phyloP scores from a whole-genome alignment of 2,329 filamentous ascomycete genomes.

The Verticillium zaregamsianum region DNA sequence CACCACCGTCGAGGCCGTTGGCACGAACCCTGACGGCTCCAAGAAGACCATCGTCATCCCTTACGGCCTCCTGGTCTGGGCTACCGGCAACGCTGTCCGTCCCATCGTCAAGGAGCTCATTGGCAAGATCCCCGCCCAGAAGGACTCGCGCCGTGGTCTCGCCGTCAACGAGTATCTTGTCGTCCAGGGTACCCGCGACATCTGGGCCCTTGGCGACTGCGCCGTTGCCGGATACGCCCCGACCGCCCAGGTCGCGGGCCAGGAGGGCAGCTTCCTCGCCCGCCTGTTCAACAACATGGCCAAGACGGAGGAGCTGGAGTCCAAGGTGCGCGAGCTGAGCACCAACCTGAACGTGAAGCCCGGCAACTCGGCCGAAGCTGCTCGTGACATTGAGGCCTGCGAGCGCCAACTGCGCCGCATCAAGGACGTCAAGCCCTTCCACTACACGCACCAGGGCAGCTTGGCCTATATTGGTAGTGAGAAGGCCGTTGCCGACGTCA shows the following conservation, averaged over 20 bases:
- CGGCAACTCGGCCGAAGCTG: slow-evolving; percentile 63
- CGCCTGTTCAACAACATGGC: slow-evolving; percentile 99
- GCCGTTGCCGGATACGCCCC: slow-evolving; percentile 96
- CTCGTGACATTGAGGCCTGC: slow-evolving; percentile 73
- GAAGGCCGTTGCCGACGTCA: slow-evolving; percentile 94
- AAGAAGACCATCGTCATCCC: slow-evolving; percentile 80
- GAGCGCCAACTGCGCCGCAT: slow-evolving; percentile 84
- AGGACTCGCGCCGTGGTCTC: slow-evolving; percentile 89
- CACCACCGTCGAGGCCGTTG: slow-evolving; percentile 87
- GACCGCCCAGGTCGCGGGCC: slow-evolving; percentile 91
- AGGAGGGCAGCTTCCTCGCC: slow-evolving; percentile 93
- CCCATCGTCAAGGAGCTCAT: slow-evolving; percentile 89
- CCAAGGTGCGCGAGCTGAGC: slow-evolving; percentile 67
- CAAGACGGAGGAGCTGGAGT: slow-evolving; percentile 81
- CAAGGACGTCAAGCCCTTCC: slow-evolving; percentile 95
- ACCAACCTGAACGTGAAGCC: slow-evolving; percentile 55
- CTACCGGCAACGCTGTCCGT: slow-evolving; percentile 91
- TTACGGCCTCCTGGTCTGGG: slow-evolving; percentile 96
- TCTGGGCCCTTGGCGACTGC: slow-evolving; percentile 98
- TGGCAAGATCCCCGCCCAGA: slow-evolving; percentile 86
- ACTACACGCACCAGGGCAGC: slow-evolving; percentile 96
- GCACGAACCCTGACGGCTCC: slow-evolving; percentile 74
- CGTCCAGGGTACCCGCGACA: slow-evolving; percentile 92
- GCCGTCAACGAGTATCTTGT: slow-evolving; percentile 98
- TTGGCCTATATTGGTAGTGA: slow-evolving; percentile 98